Base-by-base conservation (phyloP, 2,329 filamentous ascomycete genomes). In the Elsinoe fawcettii region DNA sequence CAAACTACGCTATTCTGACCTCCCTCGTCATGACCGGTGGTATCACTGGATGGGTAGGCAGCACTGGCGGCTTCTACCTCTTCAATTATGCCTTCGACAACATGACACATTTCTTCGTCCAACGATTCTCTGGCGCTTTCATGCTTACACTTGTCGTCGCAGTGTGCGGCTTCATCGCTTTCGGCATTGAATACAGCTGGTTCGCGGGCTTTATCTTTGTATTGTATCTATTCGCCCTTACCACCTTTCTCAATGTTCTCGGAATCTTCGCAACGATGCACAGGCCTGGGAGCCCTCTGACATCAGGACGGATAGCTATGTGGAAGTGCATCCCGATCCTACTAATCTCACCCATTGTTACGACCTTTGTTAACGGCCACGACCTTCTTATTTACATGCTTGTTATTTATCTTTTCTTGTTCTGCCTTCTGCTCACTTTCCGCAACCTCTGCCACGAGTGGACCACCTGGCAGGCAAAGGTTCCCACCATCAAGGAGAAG, bases 41-140 rank as follows among this genome's bases (percentile, higher is more conserved):
- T 5, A 78, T 84, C 47, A 81, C 81, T 22, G 82, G 81, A 5
- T 84, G 80, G 81, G 82, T 84, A 39, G 80, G 80, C 5, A 81
- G 80, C 57, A 80, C 80, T 25, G 82, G 82, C 1, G 80, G 79
- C 30, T 85, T 83, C 66, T 85, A 85, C 61, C 57, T 60, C 11
- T 62, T 57, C 51, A 62, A 56, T 74, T 61, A 58, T 16, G 60
- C 60, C 2, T 61, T 61, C 27, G 60, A 61, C 43, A 61, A 61
- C 46, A 59, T 61, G 60, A 51, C 60, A 6, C 56, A 61, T 27
- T 61, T 61, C 22, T 37, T 61, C 11, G 56, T 61, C 23, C 60
- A 61, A 34, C 55, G 60, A 6, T 58, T 61, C 32, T 59, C 60
- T 2, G 60, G 36, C 1, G 58, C 60, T 2, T 58, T 61, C 22